Conservation (phyloP, 2,329 filamentous ascomycete genomes). For the Aspergillus alliaceus region DNA sequence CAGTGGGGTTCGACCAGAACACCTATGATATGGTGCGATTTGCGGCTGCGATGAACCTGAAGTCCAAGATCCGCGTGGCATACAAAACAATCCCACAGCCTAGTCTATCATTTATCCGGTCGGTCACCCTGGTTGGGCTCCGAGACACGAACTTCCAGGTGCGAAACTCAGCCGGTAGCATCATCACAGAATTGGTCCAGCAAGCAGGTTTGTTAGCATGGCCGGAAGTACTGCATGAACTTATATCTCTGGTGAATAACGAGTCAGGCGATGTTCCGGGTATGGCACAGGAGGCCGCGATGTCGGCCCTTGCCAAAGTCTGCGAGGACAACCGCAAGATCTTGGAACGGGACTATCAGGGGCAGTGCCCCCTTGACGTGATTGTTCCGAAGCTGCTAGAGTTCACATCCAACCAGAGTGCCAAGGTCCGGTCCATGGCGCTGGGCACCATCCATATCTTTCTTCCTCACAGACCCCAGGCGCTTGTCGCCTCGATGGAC, state of each 20-base stretch:
- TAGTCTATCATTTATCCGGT: slow-evolving; percentile 75
- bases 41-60: slow-evolving; percentile 89
- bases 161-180: slow-evolving; percentile 84
- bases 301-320: slow-evolving; percentile 89
- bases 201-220: slow-evolving; percentile 83
- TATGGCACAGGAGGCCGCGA: slow-evolving; percentile 85
- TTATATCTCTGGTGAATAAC: slow-evolving; percentile 77
- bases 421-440: slow-evolving; percentile 77
- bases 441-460: slow-evolving; percentile 89
- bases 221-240: slow-evolving; percentile 84
- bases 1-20: slow-evolving; percentile 56
- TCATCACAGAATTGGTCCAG: slow-evolving; percentile 87
- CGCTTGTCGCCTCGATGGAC: slow-evolving; percentile 78
- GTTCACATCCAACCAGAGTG: slow-evolving; percentile 73
- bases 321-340: slow-evolving; percentile 93
- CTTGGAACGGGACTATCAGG: slow-evolving; percentile 83
- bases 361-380: slow-evolving; percentile 81
- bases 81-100: slow-evolving; percentile 74
- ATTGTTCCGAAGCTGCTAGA: slow-evolving; percentile 88
- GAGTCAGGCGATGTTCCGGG: slow-evolving; percentile 64
- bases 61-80: slow-evolving; percentile 80
- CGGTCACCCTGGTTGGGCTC: slow-evolving; percentile 73
- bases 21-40: slow-evolving; percentile 76
- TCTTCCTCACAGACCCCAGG: slow-evolving; percentile 78
- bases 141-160: slow-evolving; percentile 81